Percentiles rank a stretch among this genome's conserved stretches.
These are phyloP conservation scores for Hansenula sp. DNA, from an alignment of 1,139 yeast genomes.

Conservation along the genomic window DNA sequence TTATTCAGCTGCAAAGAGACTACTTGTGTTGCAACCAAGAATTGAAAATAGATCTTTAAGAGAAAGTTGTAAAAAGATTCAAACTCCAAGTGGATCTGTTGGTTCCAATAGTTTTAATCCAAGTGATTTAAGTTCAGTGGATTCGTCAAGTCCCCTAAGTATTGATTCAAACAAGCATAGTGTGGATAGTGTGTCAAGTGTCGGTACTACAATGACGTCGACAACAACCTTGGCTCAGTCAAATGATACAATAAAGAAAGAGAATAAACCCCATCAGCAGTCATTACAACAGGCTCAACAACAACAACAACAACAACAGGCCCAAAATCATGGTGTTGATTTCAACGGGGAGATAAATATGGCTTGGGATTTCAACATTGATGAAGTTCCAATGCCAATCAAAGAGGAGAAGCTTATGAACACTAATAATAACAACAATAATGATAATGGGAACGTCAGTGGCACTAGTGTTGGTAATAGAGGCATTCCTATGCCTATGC, in stretches of 20 bases:
- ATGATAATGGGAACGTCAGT: not conserved
- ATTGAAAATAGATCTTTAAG: conserved; percentile 24
- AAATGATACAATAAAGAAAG: not conserved
- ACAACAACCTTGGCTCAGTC: not conserved
- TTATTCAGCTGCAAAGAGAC: conserved; percentile 23
- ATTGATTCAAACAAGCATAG: conserved; percentile 20
- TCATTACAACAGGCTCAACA: conserved; percentile 1
- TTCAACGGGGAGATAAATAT: conserved; percentile 12
- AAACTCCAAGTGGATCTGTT: conserved; percentile 3
- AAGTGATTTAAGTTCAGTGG: conserved; percentile 6
- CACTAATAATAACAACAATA: not conserved
- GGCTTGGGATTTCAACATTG: conserved; percentile 17
- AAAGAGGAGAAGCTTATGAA: conserved; percentile 8
- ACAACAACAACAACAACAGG: conserved; percentile 18
- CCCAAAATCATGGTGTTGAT: not conserved
- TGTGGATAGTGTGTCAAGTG: conserved; percentile 9
- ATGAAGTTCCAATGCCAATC: conserved; percentile 9
- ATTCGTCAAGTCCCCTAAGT: conserved; percentile 17
- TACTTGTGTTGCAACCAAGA: conserved; percentile 22
- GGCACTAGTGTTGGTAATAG: not conserved
- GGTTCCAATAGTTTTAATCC: not conserved
- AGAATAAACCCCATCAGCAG: not conserved
- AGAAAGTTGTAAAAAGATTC: conserved; percentile 20
- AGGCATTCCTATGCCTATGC: conserved; percentile 4
- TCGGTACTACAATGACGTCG: not conserved